Evolutionary conservation across 768 basidiomycete genomes (phyloP), one percentile per base, ranked within the genome.

Genomic region (Lactarius pseudohatsudake): DNA sequence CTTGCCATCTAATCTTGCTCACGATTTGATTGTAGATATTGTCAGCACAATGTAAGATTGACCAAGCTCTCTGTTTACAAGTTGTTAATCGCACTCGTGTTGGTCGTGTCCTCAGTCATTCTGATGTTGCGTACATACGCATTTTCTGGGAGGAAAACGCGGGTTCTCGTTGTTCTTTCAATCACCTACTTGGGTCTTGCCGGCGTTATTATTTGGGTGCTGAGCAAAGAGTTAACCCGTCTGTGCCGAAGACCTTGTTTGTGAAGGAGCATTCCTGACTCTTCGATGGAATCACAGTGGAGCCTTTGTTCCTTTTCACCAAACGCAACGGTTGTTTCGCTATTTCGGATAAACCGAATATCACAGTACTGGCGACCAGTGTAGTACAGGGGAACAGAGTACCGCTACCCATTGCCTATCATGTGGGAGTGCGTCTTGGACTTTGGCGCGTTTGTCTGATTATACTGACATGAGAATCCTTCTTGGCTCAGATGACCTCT

Each of bases 61-160:
- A 15, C 43, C 30, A 15, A 26, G 26, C 26, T 26, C 26, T 26
- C 26, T 15, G 26, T 13, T 13, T 28, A 50, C 18, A 26, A 9
- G n/a, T 43, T 32, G 45, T 41, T 53, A 30, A 58, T 68, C n/a
- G 65, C 36, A 2, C 40, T n/a, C n/a, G 10, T 41, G 26, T 13
- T 2, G 10, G 36, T 38, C 0, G 10, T 36, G 47, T 28, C n/a
- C 11, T 50, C 28, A 69, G 69, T 68, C n/a, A 66, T 69, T 32
- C 59, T 69, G 11, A 64, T 69, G 66, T 34, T 69, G 50, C 69
- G 69, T 32, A 56, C 69, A 22, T 69, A 69, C n/a, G 66, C 69
- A 1, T 69, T 69, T 53, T 32, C 69, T 18, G 69, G 66, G 15
- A 62, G 62, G 47, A 43, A 6, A 38, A 59, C n/a, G 15, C 7